phyloP scores from a whole-genome alignment of 208 protist genomes.

The Leishmania turanica region DNA sequence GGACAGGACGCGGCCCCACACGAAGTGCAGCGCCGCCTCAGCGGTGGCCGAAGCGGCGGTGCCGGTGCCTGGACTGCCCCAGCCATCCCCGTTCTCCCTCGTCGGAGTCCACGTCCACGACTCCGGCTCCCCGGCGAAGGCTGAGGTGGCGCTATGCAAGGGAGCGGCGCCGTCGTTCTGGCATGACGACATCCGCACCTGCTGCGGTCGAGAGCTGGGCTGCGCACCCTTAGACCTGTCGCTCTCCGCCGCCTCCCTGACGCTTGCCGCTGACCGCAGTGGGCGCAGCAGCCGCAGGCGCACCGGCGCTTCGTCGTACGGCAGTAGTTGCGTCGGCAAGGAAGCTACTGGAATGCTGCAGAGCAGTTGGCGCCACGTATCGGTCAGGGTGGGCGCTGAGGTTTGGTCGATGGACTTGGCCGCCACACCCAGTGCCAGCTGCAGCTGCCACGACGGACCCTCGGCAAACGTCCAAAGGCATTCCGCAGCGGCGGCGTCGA shows the following conservation, averaged over 20 bases:
- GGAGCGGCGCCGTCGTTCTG: background rate
- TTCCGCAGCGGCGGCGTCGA: conserved; percentile 11
- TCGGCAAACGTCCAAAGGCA: conserved; percentile 22
- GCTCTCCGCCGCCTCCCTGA: background rate
- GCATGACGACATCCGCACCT: background rate
- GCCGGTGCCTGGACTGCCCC: background rate
- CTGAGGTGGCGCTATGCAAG: background rate
- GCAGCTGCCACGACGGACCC: conserved; percentile 16
- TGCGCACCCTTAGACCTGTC: background rate
- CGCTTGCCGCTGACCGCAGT: background rate
- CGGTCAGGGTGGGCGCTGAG: conserved; percentile 15
- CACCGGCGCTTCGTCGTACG: conserved; percentile 8
- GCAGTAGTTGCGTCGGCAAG: conserved; percentile 1
- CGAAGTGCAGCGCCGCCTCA: conserved; percentile 25
- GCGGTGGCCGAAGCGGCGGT: background rate
- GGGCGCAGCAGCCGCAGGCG: conserved; percentile 9
- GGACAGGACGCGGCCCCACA: conserved; percentile 57
- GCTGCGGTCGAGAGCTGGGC: background rate
- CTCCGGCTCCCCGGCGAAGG: background rate
- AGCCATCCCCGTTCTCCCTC: conserved; percentile 11
- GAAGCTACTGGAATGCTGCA: background rate
- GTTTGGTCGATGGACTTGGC: background rate
- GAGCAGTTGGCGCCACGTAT: conserved; percentile 8
- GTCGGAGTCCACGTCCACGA: conserved; percentile 2
- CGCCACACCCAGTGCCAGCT: conserved; percentile 14